These are phyloP conservation scores for Candida vaughaniae DNA, from an alignment of 805 yeast species.

Conservation along the genomic window DNA sequence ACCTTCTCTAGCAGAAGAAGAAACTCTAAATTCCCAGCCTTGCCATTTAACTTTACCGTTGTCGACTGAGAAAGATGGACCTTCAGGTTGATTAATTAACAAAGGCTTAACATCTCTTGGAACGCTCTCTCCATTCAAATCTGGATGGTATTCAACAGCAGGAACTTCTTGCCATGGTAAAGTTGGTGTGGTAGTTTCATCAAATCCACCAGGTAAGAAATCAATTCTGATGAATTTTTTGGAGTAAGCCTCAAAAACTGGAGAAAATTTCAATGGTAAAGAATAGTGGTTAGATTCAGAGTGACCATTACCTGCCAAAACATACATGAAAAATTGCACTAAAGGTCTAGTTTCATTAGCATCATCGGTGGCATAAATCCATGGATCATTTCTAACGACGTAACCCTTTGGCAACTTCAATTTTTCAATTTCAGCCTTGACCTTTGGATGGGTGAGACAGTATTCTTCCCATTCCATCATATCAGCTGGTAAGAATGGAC, in stretches of 20 bases:
- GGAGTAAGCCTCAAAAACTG: slow-evolving; percentile 65
- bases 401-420: slow-evolving; percentile 58
- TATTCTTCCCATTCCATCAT: slow-evolving; percentile 51
- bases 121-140: slow-evolving; percentile 52
- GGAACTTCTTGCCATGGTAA: slow-evolving; percentile 59
- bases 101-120: slow-evolving; percentile 67
- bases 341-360: slow-evolving; percentile 58
- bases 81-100: slow-evolving; percentile 72
- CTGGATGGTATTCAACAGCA: slow-evolving; percentile 73
- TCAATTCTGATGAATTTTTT: slow-evolving; percentile 68
- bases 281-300: slow-evolving; percentile 75
- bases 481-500: slow-evolving; percentile 72
- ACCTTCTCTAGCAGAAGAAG: slow-evolving; percentile 75
- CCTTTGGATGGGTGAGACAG: slow-evolving; percentile 53
- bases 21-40: slow-evolving; percentile 78
- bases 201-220: slow-evolving; percentile 69
- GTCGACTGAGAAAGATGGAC: slow-evolving; percentile 63
- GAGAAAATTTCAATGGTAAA: slow-evolving; percentile 68
- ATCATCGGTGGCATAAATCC: slow-evolving; percentile 85
- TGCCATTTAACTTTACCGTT: slow-evolving; percentile 73
- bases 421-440: slow-evolving; percentile 64
- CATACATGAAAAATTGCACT: slow-evolving; percentile 74
- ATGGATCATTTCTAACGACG: slow-evolving; percentile 66
- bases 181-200: slow-evolving; percentile 58
- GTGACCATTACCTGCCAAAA: slow-evolving; percentile 61